Evolutionary conservation across 176 grass and related monocot species (phyloP).

Genomic region (Guadua angustifolia): DNA sequence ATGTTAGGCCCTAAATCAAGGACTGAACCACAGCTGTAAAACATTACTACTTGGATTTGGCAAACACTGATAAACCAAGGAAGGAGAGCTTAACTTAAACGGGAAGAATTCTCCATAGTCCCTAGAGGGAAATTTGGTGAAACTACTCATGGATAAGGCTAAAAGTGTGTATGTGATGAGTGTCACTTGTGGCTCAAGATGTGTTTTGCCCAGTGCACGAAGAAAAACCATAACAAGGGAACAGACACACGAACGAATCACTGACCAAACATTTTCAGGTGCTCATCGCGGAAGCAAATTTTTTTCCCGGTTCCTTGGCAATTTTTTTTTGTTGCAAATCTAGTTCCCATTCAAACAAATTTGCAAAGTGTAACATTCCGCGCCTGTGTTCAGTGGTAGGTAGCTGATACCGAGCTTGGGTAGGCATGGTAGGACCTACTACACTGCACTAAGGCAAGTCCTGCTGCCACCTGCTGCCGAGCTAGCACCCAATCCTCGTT

Average conservation of each 20-base stretch:
- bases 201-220: background rate
- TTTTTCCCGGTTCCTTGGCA: no score
- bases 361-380: no score
- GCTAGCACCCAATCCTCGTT: no score
- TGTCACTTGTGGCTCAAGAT: conserved; percentile 27
- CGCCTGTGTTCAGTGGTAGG: no score
- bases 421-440: no score
- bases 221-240: background rate
- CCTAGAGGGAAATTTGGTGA: background rate
- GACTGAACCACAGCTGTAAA: background rate
- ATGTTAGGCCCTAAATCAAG: background rate
- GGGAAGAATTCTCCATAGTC: background rate
- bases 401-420: no score
- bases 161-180: background rate
- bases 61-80: background rate
- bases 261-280: background rate
- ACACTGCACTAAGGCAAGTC: no score
- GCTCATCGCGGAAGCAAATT: background rate
- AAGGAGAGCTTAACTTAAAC: conserved; percentile 18
- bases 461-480: no score
- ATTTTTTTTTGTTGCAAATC: no score
- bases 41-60: background rate
- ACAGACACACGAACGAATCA: background rate
- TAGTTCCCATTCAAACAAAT: no score
- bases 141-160: conserved; percentile 7